Evolutionary conservation across 1,284 basidiomycete species (phyloP), one percentile per base, ranked within the genome.

Genomic region (Apiotrichum siamense): DNA sequence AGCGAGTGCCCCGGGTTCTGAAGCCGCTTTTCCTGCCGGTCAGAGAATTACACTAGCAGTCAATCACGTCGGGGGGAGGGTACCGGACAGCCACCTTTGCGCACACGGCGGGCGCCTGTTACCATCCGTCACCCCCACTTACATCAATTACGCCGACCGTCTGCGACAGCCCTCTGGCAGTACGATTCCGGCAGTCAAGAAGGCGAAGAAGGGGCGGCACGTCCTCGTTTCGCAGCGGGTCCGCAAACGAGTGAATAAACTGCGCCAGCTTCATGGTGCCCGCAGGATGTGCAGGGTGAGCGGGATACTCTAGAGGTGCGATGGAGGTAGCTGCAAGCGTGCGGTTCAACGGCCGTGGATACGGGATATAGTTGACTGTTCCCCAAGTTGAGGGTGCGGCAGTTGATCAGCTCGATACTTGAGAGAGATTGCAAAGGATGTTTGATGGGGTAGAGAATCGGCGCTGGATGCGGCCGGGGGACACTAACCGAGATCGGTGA

Each of bases 131-230:
- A n/a, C 7, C 26, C 5, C 27, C 3, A 55, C 68, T 55, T 48
- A 72, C 68, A 46, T 69, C 69, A 17, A 67, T 61, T 11, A 59
- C 47, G 5, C 63, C 67, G 26, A 73, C 61, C 1, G 66, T 69
- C 44, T 70, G 63, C 25, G 62, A 44, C 43, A 73, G 44, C 2
- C 69, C 69, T 21, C 64, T 47, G 2, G 70, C 63, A 4, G 59
- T 63, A 41, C 67, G 67, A 48, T 65, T 66, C 29, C 63, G 52
- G 13, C 54, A 50, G 27, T 64, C 59, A 12, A 73, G 55, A 3
- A 70, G 55, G 5, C 67, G 56, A 7, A 64, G 24, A 21, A 73
- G 59, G 10, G 60, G 44, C 17, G 33, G 27, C 11, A 57, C 47
- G 47, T 70, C 64, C 50, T 70, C 60, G 39, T 53, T 50, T 12